Percentiles rank a stretch among this genome's conserved stretches.
These are phyloP conservation scores for Verticillium longisporum DNA, from an alignment of 2,329 filamentous ascomycete genomes.

Conservation along the genomic window DNA sequence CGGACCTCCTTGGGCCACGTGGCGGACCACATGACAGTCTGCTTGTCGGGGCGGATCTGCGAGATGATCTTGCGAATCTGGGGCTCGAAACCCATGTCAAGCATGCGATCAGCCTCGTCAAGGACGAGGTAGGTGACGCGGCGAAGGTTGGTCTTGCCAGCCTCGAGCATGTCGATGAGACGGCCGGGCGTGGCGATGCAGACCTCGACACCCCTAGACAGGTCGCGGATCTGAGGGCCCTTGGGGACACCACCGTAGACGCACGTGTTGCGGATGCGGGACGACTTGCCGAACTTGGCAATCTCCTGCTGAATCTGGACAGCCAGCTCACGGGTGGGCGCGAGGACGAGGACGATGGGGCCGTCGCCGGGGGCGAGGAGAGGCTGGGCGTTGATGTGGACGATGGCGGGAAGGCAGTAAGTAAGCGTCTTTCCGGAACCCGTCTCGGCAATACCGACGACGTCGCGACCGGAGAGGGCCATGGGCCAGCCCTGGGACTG, in stretches of 20 bases:
- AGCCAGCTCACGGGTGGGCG: slow-evolving; percentile 93
- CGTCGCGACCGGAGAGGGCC: slow-evolving; percentile 95
- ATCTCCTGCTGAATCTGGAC: slow-evolving; percentile 99
- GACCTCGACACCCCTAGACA: slow-evolving; percentile 92
- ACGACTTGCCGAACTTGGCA: slow-evolving; percentile 97
- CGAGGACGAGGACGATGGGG: slow-evolving; percentile 91
- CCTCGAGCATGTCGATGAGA: slow-evolving; percentile 97
- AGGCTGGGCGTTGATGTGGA: slow-evolving; percentile 98
- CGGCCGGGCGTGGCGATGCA: slow-evolving; percentile 97
- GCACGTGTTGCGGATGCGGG: slow-evolving; percentile 95
- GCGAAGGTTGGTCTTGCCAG: slow-evolving; percentile 94
- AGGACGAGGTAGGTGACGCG: slow-evolving; percentile 97
- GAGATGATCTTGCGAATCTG: slow-evolving; percentile 98
- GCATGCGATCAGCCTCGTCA: slow-evolving; percentile 98
- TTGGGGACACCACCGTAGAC: slow-evolving; percentile 99
- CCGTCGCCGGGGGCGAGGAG: slow-evolving; percentile 92
- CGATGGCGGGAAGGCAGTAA: slow-evolving; percentile 95
- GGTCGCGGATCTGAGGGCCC: slow-evolving; percentile 92
- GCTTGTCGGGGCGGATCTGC: slow-evolving; percentile 95
- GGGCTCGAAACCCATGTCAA: slow-evolving; percentile 99
- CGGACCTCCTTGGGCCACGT: slow-evolving; percentile 99
- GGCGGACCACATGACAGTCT: slow-evolving; percentile 99
- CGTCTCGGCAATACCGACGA: slow-evolving; percentile 98
- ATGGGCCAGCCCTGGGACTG: slow-evolving; percentile 99
- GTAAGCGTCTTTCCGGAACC: slow-evolving; percentile 98